Base-by-base conservation (phyloP, 2,329 filamentous ascomycete species). In the Esteya vermicola region DNA sequence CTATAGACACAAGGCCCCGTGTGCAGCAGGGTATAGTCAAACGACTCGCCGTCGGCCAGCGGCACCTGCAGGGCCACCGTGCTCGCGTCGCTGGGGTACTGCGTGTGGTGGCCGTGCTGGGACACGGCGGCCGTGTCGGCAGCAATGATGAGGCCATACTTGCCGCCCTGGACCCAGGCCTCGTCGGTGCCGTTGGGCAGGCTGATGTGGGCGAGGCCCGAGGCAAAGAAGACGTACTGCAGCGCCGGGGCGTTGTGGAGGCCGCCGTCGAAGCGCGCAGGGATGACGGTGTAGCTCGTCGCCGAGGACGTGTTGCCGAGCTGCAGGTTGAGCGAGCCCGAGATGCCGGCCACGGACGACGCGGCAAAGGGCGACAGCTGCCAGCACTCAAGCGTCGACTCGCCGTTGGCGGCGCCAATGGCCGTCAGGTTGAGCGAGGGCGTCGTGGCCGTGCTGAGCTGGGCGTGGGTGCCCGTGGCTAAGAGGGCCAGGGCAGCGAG, bases 371-470 rank as follows among this genome's bases (percentile, higher is more conserved):
- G 56, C 4, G 54, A 47, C 8, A 68, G 47, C 42, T 62, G 57
- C 64, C 64, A 68, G 56, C 64, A 68, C 50, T 67, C 60, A 5
- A 68, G 47, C 8, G 54, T 54, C 9, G 64, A 67, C 5, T 51
- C 50, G 40, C 58, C 57, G 39, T 60, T 51, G 14, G 45, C 48
- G 2, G 57, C 57, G 33, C 49, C 50, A 21, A 67, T 43, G 16
- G 62, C 57, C 4, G 64, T 67, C 39, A 68, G 44, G 46, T 64
- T 67, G 20, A 67, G 33, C 21, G 23, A 21, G 4, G 33, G 20
- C 4, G 14, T 7, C 6, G 9, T 16, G 10, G 20, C 21, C 13
- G 33, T 26, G 4, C n/a, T n/a, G 20, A 67, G 33, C 21, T 36
- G 33, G 4, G 33, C 33, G 10, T 25, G 20, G 13, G 9, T 16